Evolutionary conservation across 148 eudicot species (phyloP), one percentile per base, ranked within the genome.

Genomic region (Euryodendron excelsum): DNA sequence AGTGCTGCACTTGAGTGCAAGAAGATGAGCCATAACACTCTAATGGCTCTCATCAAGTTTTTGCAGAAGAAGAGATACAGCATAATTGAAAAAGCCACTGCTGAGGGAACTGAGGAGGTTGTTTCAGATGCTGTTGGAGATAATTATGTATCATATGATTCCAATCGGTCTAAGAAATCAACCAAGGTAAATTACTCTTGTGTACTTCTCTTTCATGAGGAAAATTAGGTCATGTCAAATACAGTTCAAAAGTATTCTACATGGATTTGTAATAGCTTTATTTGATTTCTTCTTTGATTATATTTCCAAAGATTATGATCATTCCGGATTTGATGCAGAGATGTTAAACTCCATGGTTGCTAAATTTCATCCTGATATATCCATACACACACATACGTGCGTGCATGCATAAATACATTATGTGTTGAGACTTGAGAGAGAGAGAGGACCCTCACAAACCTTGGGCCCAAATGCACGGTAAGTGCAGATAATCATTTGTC

Each of bases 31-130:
- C 96, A 96, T 85, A 96, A 93, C 83, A 92, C 93, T 30, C 87
- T 96, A 65, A 93, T 93, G 99, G 99, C 95, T 58, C 89, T 93
- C 48, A 86, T 93, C 72, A 96, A 93, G 85, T 96, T 81, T 84
- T 84, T 96, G 90, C 99, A 92, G 83, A 96, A 94, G 89, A 96
- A 90, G 82, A 80, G 99, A 76, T 90, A 80, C 80, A 78, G 77
- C 75, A 81, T 93, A 67, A 84, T 96, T 80, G 99, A 92, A 71
- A 96, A 89, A 79, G 99, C 99, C 72, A 85, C 99, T 53, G 91
- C 99, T 17, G 99, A 96, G 87, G 97, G 98, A 82, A 96, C 98
- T 73, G 92, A 93, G 41, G 98, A 93, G 85, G 97, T 86, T 74
- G 98, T 96, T 80, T 92, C 87, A 62, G 95, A 93, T 84, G 99